Percentiles rank a stretch among this genome's conserved stretches.
Evolutionary conservation across 257 asterid genomes (phyloP).

Genomic region (Coffea eugenioides): DNA sequence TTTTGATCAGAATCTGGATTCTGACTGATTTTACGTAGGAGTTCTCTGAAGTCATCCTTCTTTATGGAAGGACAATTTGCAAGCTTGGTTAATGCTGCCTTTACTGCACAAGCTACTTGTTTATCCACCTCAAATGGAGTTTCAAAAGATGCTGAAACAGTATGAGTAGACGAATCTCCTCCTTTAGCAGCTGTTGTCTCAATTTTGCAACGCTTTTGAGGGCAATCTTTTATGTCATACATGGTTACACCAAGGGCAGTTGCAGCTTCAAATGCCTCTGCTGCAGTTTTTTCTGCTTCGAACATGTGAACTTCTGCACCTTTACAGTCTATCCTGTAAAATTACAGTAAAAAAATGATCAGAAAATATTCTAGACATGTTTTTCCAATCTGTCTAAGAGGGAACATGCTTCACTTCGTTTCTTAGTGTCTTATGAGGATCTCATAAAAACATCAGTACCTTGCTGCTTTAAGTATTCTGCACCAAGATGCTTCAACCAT

Average conservation of each 20-base stretch:
- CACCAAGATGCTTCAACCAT: conserved; percentile 99
- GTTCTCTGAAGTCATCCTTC: conserved; percentile 73
- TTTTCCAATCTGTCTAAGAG: background rate
- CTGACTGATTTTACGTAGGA: conserved; percentile 71
- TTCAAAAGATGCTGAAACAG: conserved; percentile 76
- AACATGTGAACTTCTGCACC: conserved; percentile 67
- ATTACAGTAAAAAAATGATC: background rate
- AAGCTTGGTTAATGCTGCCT: conserved; percentile 75
- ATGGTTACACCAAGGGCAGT: conserved; percentile 68
- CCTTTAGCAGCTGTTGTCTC: conserved; percentile 47
- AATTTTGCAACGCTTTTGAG: conserved; percentile 50
- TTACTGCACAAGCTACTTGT: conserved; percentile 89
- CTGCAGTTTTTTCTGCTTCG: conserved; percentile 59
- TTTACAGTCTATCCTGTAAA: conserved; percentile 66
- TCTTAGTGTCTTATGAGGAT: background rate
- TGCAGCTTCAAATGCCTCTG: conserved; percentile 85
- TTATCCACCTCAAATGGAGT: conserved; percentile 89
- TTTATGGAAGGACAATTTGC: conserved; percentile 62
- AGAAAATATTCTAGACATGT: background rate
- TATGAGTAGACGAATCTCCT: conserved; percentile 52
- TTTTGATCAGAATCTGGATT: conserved; percentile 66
- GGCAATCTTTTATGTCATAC: conserved; percentile 53
- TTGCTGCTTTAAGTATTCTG: conserved; percentile 81
- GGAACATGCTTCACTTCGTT: background rate
- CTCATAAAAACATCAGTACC: conserved; percentile 42